Percentiles rank a stretch among this genome's conserved stretches.
phyloP scores from a whole-genome alignment of 179 eudicot genomes.

The Amaranthus tricolor region DNA sequence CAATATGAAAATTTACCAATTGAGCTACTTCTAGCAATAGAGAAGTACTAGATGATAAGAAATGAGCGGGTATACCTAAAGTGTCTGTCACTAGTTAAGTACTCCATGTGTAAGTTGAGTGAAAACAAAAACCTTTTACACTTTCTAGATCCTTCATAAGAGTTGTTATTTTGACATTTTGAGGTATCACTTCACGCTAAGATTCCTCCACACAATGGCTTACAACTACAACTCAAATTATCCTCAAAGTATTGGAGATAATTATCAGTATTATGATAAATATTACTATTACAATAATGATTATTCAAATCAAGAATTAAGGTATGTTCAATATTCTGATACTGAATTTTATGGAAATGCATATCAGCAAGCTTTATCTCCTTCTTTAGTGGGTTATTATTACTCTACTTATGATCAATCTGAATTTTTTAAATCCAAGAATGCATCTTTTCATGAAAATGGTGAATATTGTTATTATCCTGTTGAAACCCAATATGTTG shows the following conservation, averaged over 20 bases:
- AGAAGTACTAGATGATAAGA: too few species aligned
- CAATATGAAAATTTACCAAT: too few species aligned
- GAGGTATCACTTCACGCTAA: neutral
- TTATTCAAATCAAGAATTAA: conserved; percentile 12
- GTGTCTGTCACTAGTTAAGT: too few species aligned
- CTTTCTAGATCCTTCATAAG: neutral
- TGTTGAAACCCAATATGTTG: conserved; percentile 26
- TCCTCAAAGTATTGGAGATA: conserved; percentile 17
- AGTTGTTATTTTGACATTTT: neutral
- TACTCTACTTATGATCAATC: conserved; percentile 15
- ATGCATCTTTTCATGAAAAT: conserved; percentile 12
- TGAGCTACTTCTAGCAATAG: too few species aligned
- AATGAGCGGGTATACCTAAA: too few species aligned
- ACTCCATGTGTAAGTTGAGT: neutral
- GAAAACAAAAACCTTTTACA: neutral
- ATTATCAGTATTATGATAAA: conserved; percentile 26
- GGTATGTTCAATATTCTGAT: conserved; percentile 22
- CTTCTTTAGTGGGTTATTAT: conserved; percentile 34
- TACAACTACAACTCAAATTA: conserved; percentile 35
- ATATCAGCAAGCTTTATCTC: conserved; percentile 26
- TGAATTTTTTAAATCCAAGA: conserved; percentile 2
- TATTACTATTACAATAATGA: conserved; percentile 13
- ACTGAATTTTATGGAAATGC: conserved; percentile 23
- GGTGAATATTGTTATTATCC: conserved; percentile 33
- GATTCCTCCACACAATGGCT: conserved; percentile 31